Base-by-base conservation (phyloP, 78 protist genomes). In the Planoprotostelium fungivorum region DNA sequence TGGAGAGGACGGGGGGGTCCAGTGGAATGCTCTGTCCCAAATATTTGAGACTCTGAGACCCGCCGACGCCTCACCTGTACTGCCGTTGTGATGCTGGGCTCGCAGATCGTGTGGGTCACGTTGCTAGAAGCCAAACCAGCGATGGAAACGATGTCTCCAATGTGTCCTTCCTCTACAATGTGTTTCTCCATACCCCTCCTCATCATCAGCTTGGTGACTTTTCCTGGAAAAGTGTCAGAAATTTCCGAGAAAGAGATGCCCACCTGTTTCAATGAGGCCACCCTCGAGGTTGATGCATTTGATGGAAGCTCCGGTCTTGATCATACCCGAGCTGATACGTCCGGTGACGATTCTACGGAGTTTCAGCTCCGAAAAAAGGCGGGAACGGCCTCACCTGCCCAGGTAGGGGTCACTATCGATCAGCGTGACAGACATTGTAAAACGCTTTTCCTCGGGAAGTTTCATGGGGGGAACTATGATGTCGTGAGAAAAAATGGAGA, bases 61-160 rank as follows among this genome's bases (percentile, higher is more conserved):
- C 36, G 1, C 31, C 1, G 37, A 84, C 25, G 34, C 1, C 86
- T 23, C 25, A 92, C 95, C 35, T 25, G 28, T 73, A 89, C 88
- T 38, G 94, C 88, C 85, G 38, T 38, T 31, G 90, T 84, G 34
- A 89, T 84, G 25, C 88, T 86, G 9, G 51, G 91, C 1, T 88
- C 94, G 36, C 87, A 63, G n/a, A 97, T 28, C 0, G 97, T 93
- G 90, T 96, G 93, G 28, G 96, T 97, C 34, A 96, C 97, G 35
- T 88, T 85, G 63, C 93, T 89, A 28, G 35, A 89, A 1, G 83
- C 0, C 85, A 95, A 87, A 63, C 98, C 97, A 1, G 96, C 92
- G 29, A 97, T 28, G 86, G 96, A 90, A 5, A 97, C 91, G 84
- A 98, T 97, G 38, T 98, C 98, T 36, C 99, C 99, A 34, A 97